These are phyloP conservation scores for Penicillium rolfsii DNA, from an alignment of 2,329 filamentous ascomycete genomes.

Conservation along the genomic window DNA sequence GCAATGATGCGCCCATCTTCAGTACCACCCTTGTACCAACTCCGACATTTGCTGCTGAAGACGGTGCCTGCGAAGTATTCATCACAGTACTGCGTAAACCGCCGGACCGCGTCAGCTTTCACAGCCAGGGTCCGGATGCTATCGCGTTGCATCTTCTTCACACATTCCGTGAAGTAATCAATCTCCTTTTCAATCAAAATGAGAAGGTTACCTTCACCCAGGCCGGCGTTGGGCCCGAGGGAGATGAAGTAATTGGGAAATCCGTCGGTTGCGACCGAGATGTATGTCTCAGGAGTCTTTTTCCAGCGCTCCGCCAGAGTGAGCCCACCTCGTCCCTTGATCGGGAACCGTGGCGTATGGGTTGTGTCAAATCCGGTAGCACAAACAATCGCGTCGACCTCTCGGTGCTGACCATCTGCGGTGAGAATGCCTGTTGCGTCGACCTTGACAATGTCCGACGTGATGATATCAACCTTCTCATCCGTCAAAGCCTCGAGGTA, in stretches of 20 bases:
- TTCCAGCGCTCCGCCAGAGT: conserved; percentile 37
- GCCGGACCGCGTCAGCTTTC: conserved; percentile 32
- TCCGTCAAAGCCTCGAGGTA: conserved; percentile 64
- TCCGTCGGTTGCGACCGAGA: conserved; percentile 38
- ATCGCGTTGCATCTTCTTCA: conserved; percentile 42
- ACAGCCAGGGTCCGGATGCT: conserved; percentile 38
- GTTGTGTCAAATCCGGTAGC: conserved; percentile 46
- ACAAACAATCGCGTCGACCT: conserved; percentile 42
- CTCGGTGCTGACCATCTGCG: conserved; percentile 39
- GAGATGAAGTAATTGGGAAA: conserved; percentile 43
- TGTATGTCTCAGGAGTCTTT: conserved; percentile 40
- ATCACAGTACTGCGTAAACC: conserved; percentile 38
- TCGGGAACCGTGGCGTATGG: conserved; percentile 40
- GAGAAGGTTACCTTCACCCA: conserved; percentile 41
- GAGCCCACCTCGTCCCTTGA: conserved; percentile 36
- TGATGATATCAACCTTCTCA: conserved; percentile 64
- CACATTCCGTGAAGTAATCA: conserved; percentile 41
- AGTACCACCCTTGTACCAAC: conserved; percentile 45
- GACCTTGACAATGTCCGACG: conserved; percentile 54
- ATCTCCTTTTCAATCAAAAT: conserved; percentile 38
- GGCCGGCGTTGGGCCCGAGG: conserved; percentile 38
- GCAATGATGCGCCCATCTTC: conserved; percentile 37
- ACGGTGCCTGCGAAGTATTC: conserved; percentile 42
- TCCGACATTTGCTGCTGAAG: conserved; percentile 41
- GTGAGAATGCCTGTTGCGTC: conserved; percentile 39